These are phyloP conservation scores for Exophiala viscosa DNA, from an alignment of 2,329 filamentous ascomycete genomes.

Conservation along the genomic window DNA sequence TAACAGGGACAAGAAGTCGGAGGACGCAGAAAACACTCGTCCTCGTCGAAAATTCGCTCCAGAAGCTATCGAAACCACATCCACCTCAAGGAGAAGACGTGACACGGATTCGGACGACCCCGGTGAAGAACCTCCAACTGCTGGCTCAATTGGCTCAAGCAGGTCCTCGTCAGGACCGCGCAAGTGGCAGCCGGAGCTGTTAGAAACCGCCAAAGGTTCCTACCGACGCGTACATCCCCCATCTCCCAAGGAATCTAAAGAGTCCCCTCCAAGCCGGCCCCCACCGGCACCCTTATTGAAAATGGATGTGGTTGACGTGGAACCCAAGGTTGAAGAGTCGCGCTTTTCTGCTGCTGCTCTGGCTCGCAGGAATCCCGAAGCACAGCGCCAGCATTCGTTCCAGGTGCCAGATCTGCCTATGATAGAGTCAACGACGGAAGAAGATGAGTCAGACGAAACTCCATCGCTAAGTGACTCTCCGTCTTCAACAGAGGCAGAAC, in stretches of 20 bases:
- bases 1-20: slow-evolving; percentile 22
- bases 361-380: slow-evolving; percentile 34
- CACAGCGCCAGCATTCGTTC: slow-evolving; percentile 53
- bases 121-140: slow-evolving; percentile 20
- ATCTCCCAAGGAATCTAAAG: slow-evolving; percentile 3
- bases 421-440: slow-evolving; percentile 58
- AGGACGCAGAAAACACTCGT: slow-evolving; percentile 32
- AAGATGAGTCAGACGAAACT: slow-evolving; percentile 44
- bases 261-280: slow-evolving; percentile 2
- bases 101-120: background rate
- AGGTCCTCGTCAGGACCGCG: slow-evolving; percentile 31
- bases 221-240: slow-evolving; percentile 49
- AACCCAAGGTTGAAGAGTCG: slow-evolving; percentile 35
- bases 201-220: slow-evolving; percentile 72
- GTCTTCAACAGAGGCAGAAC: slow-evolving; percentile 35
- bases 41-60: slow-evolving; percentile 61
- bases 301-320: slow-evolving; percentile 18
- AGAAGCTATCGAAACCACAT: slow-evolving; percentile 69
- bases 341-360: slow-evolving; percentile 44
- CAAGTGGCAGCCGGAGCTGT: slow-evolving; percentile 71
- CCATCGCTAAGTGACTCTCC: slow-evolving; percentile 44
- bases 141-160: slow-evolving; percentile 14
- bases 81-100: slow-evolving; percentile 10
- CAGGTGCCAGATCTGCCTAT: slow-evolving; percentile 58
- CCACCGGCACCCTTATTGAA: slow-evolving; percentile 5